Base-by-base conservation (phyloP, 495 filamentous ascomycete species). In the Hyaloscypha bicolor region DNA sequence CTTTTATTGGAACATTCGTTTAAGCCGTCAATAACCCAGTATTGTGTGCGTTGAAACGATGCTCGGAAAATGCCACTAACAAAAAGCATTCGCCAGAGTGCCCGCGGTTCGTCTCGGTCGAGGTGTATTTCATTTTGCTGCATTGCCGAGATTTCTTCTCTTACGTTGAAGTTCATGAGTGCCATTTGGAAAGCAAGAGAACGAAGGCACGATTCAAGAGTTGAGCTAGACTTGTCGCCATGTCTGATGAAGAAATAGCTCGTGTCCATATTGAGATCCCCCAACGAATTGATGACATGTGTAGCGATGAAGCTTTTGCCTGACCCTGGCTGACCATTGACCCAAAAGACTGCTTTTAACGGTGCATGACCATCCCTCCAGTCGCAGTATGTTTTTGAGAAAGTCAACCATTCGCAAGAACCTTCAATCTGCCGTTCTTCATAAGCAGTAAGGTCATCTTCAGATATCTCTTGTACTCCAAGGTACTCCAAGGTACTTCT, bases 231-330 rank as follows among this genome's bases (percentile, higher is more conserved):
- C 6, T 66, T 63, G 21, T 76, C 70, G 2, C 62, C 63, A 30
- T 71, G 70, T 35, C 66, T 70, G 31, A 80, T 73, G 63, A 79
- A 76, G 69, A 72, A 80, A 57, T 76, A 81, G 16, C 78, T 66
- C 35, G 74, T 9, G 8, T 29, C 22, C 21, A 25, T 9, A 9
- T 55, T 55, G 21, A 31, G 6, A 25, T 22, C 53, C 21, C 8
- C 6, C 21, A 55, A 19, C 2, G 6, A 6, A 25, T 55, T 9
- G 21, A 55, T 29, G 53, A 55, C 29, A 31, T 29, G 29, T 25
- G 53, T 9, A 25, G 53, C 21, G 5, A 55, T 29, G 21, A 55
- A 6, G 8, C 6, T 9, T 55, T 55, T 55, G 21, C 53, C 53
- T 9, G 53, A 9, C 8, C 6, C 53, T 29, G 9, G 53, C 16